Conservation (phyloP, 768 basidiomycete species). For the Lanmaoa rubissima region DNA sequence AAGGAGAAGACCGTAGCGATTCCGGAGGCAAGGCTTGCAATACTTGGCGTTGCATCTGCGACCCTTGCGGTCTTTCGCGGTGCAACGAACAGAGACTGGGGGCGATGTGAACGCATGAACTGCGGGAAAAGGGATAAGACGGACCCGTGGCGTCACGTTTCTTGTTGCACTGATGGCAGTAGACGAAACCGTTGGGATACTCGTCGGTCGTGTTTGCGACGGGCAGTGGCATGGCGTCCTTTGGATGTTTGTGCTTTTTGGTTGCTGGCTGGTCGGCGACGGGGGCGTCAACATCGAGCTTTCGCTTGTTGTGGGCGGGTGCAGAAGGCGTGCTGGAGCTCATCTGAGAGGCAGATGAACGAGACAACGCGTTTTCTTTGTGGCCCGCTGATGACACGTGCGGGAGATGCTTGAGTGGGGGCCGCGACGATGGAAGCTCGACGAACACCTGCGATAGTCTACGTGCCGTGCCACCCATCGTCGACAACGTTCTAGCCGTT, state of each 20-base stretch:
- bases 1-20: conserved; percentile 51
- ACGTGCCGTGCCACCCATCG: conserved; percentile 25
- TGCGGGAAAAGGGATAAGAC: conserved; percentile 13
- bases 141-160: conserved; percentile 54
- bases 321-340: conserved; percentile 30
- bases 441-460: conserved; percentile 53
- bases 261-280: conserved; percentile 17
- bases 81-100: conserved; percentile 40
- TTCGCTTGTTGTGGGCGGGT: conserved; percentile 48
- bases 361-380: conserved; percentile 49
- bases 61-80: conserved; percentile 30
- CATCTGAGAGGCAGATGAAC: conserved; percentile 31
- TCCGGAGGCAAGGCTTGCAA: conserved; percentile 65
- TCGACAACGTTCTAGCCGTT: neutral
- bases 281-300: conserved; percentile 34
- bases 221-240: conserved; percentile 12
- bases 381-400: conserved; percentile 33
- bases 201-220: conserved; percentile 25
- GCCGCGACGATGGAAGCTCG: conserved; percentile 47
- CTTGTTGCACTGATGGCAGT: conserved; percentile 73
- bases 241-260: conserved; percentile 33
- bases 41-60: conserved; percentile 57
- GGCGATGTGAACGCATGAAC: conserved; percentile 4
- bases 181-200: conserved; percentile 41
- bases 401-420: conserved; percentile 17